Evolutionary conservation across 371 early-diverging fungal genomes (phyloP), one percentile per base, ranked within the genome.

Genomic region (Mortierella polycephala): DNA sequence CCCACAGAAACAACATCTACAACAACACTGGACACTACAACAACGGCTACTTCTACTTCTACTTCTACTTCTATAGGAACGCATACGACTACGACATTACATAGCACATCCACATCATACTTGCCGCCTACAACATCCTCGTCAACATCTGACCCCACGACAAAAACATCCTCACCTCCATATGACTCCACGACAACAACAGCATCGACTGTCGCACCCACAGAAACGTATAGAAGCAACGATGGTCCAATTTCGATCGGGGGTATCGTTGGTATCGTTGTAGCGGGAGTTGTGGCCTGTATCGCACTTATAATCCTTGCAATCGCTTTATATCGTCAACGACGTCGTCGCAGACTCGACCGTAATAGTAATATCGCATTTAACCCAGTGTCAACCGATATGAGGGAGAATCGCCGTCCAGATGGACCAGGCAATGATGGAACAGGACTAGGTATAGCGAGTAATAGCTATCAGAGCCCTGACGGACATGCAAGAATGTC

Each of bases 331-430:
- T n/a, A 18, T n/a, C 57, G 57, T 39, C 57, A 42, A 14, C 39
- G 39, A 16, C 57, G 41, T 39, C 57, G 40, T 41, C 57, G 57
- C n/a, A 10, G 51, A 18, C 18, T 16, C 7, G 10, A 57, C 57
- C 14, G 1, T 5, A 10, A 41, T n/a, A 41, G 18, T n/a, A 41
- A 41, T 16, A n/a, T 39, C 61, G 49, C 23, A 16, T 47, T 21
- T 41, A 54, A 57, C 14, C 20, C 49, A 9, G 20, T 51, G 20
- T 20, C 51, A 1, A n/a, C 62, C 4, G 37, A 16, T 13, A 72
- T 61, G 67, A 60, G 54, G 7, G 64, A 71, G 44, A 58, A 40
- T 30, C 49, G 46, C n/a, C 53, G 11, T n/a, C 39, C 20, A 44
- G 47, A 21, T n/a, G 55, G 62, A 21, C 42, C 47, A 20, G 69